Evolutionary conservation across 805 yeast species (phyloP).

Genomic region (Crinitomyces ghanaensis): DNA sequence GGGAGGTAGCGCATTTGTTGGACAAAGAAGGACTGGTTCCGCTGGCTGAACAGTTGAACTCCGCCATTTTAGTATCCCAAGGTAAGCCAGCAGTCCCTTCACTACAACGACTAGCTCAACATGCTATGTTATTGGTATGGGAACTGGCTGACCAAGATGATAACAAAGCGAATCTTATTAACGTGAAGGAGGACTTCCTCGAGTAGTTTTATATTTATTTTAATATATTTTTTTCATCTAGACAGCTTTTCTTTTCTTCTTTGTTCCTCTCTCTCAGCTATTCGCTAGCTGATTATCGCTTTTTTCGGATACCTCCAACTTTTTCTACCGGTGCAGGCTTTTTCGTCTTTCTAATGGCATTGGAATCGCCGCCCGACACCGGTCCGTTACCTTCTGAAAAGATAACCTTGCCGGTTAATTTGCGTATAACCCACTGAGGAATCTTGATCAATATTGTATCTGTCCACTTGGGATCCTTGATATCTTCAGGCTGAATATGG

Average conservation of each 20-base stretch:
- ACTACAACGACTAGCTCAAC: slow-evolving; percentile 34
- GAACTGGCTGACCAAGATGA: slow-evolving; percentile 24
- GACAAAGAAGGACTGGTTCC: slow-evolving; percentile 29
- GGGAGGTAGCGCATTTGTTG: slow-evolving; percentile 29
- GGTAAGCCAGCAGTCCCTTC: slow-evolving; percentile 36
- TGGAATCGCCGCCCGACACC: slow-evolving; percentile 3
- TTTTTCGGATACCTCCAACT: no score
- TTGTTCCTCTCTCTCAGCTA: slow-evolving; percentile 17
- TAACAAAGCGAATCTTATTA: slow-evolving; percentile 30
- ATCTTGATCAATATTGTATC: slow-evolving; percentile 23
- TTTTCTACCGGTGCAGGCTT: not conserved
- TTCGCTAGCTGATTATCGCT: not conserved
- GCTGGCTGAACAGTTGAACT: slow-evolving; percentile 33
- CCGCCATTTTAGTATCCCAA: slow-evolving; percentile 31
- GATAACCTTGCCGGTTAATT: slow-evolving; percentile 13
- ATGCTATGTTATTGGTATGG: slow-evolving; percentile 29
- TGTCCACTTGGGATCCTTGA: slow-evolving; percentile 24
- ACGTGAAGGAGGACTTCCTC: slow-evolving; percentile 37
- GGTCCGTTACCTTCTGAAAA: slow-evolving; percentile 5
- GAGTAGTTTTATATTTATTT: slow-evolving; percentile 11
- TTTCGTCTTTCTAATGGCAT: not conserved
- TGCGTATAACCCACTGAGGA: slow-evolving; percentile 15
- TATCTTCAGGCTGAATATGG: slow-evolving; percentile 20
- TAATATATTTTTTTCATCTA: not conserved
- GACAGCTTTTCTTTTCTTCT: not conserved